Evolutionary conservation across 345 rosid genomes (phyloP).

Genomic region (Isatis tinctoria): DNA sequence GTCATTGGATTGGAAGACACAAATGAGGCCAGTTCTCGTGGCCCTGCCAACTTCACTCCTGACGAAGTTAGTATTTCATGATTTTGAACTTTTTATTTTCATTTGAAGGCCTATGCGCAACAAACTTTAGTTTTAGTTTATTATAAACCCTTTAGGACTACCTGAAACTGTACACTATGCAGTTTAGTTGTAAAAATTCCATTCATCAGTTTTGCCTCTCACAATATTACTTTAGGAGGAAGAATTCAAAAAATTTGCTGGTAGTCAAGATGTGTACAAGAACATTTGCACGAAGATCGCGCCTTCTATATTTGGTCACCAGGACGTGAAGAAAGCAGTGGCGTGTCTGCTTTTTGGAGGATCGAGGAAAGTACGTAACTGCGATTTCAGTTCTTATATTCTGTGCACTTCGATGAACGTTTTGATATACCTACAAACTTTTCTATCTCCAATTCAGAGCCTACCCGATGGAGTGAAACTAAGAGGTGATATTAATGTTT

Average conservation of each 20-base stretch:
- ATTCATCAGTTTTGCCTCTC: not conserved
- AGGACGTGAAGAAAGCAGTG: slow-evolving; percentile 83
- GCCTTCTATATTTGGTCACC: slow-evolving; percentile 92
- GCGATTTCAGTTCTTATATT: not conserved
- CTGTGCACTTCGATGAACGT: not conserved
- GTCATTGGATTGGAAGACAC: slow-evolving; percentile 87
- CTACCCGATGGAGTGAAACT: slow-evolving; percentile 92
- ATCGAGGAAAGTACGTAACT: slow-evolving; percentile 65
- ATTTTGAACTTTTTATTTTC: not conserved
- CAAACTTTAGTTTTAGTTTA: no score
- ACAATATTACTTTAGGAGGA: slow-evolving; percentile 49
- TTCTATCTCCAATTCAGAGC: slow-evolving; percentile 35
- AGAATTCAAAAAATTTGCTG: slow-evolving; percentile 82
- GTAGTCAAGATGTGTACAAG: slow-evolving; percentile 53
- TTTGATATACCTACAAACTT: not conserved
- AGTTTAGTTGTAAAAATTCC: not conserved
- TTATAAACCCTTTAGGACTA: not conserved
- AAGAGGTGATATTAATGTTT: slow-evolving; percentile 92
- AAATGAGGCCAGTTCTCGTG: slow-evolving; percentile 72
- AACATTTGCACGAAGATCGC: slow-evolving; percentile 76
- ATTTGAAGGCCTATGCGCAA: not conserved
- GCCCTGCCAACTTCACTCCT: slow-evolving; percentile 65
- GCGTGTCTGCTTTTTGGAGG: slow-evolving; percentile 98
- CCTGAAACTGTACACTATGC: not conserved
- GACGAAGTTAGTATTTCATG: slow-evolving; percentile 60